A percentile compares a stretch with the other conserved stretches of the same genome.
phyloP scores from a whole-genome alignment of 441 rosid genomes.

The Populus hybrid region DNA sequence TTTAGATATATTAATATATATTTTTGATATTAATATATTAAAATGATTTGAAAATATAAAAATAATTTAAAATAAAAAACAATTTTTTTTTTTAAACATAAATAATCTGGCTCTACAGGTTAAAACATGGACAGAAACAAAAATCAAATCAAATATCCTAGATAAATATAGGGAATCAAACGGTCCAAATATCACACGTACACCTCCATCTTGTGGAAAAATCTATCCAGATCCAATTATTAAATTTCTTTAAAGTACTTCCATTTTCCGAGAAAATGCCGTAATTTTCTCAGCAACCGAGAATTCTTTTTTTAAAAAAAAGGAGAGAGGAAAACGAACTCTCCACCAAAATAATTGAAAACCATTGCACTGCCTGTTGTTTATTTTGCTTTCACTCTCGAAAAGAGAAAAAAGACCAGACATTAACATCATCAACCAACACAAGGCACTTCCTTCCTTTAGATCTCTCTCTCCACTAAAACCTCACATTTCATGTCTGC shows the following conservation, averaged over 20 bases:
- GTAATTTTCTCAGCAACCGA: slow-evolving; percentile 44
- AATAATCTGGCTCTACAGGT: neutral
- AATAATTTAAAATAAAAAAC: no score
- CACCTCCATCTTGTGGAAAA: neutral
- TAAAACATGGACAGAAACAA: neutral
- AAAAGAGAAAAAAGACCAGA: neutral
- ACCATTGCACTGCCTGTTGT: neutral
- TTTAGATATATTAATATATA: no score
- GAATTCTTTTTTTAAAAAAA: slow-evolving; percentile 16
- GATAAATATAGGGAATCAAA: neutral
- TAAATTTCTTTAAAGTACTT: slow-evolving; percentile 16
- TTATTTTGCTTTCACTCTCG: slow-evolving; percentile 6
- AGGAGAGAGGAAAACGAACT: slow-evolving; percentile 3
- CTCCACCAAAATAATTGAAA: neutral
- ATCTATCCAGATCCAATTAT: neutral
- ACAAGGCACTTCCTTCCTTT: slow-evolving; percentile 1
- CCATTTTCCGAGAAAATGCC: slow-evolving; percentile 49
- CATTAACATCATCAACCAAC: slow-evolving; percentile 17
- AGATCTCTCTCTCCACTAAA: neutral
- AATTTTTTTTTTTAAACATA: no score
- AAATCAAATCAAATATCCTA: neutral
- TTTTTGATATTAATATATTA: no score
- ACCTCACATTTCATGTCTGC: neutral
- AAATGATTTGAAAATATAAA: no score
- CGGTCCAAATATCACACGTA: slow-evolving; percentile 8